Evolutionary conservation across 1,284 basidiomycete species (phyloP).

Genomic region (Ganoderma meredithae): DNA sequence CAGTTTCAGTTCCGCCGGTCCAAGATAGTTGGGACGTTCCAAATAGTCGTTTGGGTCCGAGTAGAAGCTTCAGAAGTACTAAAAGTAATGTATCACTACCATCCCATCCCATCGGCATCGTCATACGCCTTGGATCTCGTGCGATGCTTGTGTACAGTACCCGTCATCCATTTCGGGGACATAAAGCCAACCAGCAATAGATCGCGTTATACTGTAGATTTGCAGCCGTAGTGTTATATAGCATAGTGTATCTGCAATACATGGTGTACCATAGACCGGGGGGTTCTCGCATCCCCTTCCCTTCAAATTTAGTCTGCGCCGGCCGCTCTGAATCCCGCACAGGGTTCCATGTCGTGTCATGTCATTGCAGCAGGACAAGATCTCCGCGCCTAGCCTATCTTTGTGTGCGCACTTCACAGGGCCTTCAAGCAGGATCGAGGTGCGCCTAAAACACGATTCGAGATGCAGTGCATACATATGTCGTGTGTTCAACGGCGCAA

Average conservation of each 20-base stretch:
- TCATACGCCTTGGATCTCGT: background rate
- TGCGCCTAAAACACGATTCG: background rate
- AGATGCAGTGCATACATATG: background rate
- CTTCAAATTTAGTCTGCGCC: slow-evolving; percentile 2
- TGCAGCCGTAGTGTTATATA: background rate
- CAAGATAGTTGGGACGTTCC: slow-evolving; percentile 4
- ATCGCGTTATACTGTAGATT: background rate
- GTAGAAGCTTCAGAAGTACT: slow-evolving; percentile 7
- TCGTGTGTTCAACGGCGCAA: too few relatives aligned
- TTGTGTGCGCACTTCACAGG: background rate
- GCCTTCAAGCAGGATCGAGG: background rate
- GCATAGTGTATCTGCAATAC: background rate
- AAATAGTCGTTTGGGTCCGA: background rate
- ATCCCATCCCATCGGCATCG: background rate
- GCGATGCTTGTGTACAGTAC: background rate
- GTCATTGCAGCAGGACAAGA: background rate
- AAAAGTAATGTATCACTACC: slow-evolving; percentile 12
- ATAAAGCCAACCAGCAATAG: background rate
- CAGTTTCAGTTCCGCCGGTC: slow-evolving; percentile 1
- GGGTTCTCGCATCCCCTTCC: background rate
- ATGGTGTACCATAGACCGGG: background rate
- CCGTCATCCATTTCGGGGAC: background rate
- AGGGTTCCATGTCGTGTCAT: background rate
- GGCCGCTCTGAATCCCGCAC: background rate
- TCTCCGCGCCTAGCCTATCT: background rate